phyloP scores from a whole-genome alignment of 805 yeast genomes.

The Naumovozyma dairenensis region DNA sequence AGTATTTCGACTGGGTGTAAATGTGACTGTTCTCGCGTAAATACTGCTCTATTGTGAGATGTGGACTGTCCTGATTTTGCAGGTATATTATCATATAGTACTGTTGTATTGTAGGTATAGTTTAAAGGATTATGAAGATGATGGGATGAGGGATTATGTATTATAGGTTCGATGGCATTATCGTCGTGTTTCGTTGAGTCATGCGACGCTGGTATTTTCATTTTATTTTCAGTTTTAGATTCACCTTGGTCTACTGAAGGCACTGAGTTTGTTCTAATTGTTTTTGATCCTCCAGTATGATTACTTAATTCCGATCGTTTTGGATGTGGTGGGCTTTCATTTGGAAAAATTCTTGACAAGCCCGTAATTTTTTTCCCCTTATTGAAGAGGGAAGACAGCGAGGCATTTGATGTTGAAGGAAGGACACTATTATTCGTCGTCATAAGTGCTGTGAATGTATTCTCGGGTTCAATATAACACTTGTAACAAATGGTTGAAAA shows the following conservation, averaged over 20 bases:
- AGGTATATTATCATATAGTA: too few relatives aligned
- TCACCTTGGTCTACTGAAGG: not conserved
- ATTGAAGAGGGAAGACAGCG: constrained; percentile 6
- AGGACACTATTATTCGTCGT: not conserved
- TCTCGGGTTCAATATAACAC: not conserved
- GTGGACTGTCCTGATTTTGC: too few relatives aligned
- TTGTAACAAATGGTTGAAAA: too few relatives aligned
- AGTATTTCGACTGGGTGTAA: constrained; percentile 24
- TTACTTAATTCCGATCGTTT: not conserved
- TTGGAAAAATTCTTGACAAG: constrained; percentile 1
- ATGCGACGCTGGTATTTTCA: not conserved
- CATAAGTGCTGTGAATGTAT: not conserved
- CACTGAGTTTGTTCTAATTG: not conserved
- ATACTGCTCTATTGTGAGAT: constrained; percentile 2
- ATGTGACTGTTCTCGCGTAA: constrained; percentile 13
- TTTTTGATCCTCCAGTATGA: not conserved
- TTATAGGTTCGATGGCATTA: not conserved
- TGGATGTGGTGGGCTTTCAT: not conserved
- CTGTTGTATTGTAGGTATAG: not conserved
- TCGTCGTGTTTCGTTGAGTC: too few relatives aligned
- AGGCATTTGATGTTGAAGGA: constrained; percentile 1
- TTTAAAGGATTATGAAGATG: constrained; percentile 3
- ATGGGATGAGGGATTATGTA: constrained; percentile 1
- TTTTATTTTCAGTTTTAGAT: not conserved
- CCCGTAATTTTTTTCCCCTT: constrained; percentile 4